Evolutionary conservation across 768 basidiomycete species (phyloP).

Genomic region (Crepidotus variabilis): DNA sequence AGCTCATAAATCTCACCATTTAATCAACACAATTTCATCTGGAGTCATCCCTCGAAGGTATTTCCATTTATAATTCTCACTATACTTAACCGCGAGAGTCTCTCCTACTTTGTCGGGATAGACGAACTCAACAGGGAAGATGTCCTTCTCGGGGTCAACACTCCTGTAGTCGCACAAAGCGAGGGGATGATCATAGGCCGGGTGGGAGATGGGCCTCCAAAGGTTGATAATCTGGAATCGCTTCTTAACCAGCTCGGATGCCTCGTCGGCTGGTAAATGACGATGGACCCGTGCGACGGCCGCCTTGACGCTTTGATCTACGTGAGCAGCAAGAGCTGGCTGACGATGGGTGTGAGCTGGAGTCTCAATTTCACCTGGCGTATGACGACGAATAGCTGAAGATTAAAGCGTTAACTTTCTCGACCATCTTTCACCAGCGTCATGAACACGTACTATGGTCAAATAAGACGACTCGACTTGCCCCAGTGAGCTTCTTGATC

Average conservation of each 20-base stretch:
- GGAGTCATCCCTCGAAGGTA: conserved; percentile 41
- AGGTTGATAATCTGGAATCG: conserved; percentile 61
- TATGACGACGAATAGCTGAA: conserved; percentile 42
- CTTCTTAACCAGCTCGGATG: conserved; percentile 34
- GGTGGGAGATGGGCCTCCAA: conserved; percentile 51
- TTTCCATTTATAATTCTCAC: conserved; percentile 48
- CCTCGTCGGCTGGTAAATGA: conserved; percentile 47
- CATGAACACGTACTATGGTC: conserved; percentile 50
- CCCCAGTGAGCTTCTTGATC: conserved; percentile 57
- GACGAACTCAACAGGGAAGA: conserved; percentile 39
- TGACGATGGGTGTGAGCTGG: conserved; percentile 32
- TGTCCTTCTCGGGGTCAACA: conserved; percentile 37
- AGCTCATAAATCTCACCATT: conserved; percentile 35
- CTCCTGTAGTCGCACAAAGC: conserved; percentile 48
- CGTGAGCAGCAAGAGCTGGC: conserved; percentile 43
- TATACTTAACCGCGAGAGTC: conserved; percentile 42
- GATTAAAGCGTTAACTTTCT: no score
- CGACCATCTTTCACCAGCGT: not conserved
- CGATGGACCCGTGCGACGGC: conserved; percentile 43
- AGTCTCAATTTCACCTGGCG: conserved; percentile 31
- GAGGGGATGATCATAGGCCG: conserved; percentile 49
- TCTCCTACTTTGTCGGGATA: conserved; percentile 52
- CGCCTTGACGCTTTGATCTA: conserved; percentile 49
- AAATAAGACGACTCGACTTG: conserved; percentile 52
- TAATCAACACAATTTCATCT: conserved; percentile 49